Base-by-base conservation (phyloP, 2,329 filamentous ascomycete species). In the Aspergillus ustus region DNA sequence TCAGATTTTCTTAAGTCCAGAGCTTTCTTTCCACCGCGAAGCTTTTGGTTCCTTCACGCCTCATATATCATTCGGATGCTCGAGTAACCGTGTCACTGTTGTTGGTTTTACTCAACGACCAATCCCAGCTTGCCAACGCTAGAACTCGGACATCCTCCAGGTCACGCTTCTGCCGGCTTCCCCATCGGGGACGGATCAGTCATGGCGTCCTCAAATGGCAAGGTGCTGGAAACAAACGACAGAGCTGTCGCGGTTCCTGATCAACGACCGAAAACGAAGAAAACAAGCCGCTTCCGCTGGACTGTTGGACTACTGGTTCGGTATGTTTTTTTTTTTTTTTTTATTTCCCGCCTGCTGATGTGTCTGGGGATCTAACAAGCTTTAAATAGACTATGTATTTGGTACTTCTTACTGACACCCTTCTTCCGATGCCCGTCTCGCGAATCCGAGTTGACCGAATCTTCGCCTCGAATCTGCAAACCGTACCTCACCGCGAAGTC, bases 381-480 rank as follows among this genome's bases (percentile, higher is more conserved):
- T 46, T 5, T 22, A 1, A 57, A 52, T 64, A 94, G 94, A 71
- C 77, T 97, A 49, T 77, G 89, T 61, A 90, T 92, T 20, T 99
- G 94, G 94, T 96, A 95, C 75, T 85, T 89, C 40, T 88, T 98
- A 66, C 77, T 93, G 63, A 95, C 91, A 25, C 81, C 95, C 59
- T 78, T 94, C 62, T 91, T 99, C 75, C 87, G 89, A 63, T 99
- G 94, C 76, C 94, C 94, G 13, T 82, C 88, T 3, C 87, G 86
- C 8, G 78, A 89, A 63, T 85, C 89, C 29, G 84, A 87, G 28
- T 86, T 95, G 71, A 85, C 87, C 69, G 86, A 90, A 28, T 79
- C 83, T 31, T 91, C 92, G 1, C 91, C 93, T 0, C 84, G 81
- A 66, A 85, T 98, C 64, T 99, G 95, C 85, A 89, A 89, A 72